Percentiles rank a stretch among this genome's conserved stretches.
These are phyloP conservation scores for Zanthoxylum bungeanum DNA, from an alignment of 345 rosid species.

Conservation along the genomic window DNA sequence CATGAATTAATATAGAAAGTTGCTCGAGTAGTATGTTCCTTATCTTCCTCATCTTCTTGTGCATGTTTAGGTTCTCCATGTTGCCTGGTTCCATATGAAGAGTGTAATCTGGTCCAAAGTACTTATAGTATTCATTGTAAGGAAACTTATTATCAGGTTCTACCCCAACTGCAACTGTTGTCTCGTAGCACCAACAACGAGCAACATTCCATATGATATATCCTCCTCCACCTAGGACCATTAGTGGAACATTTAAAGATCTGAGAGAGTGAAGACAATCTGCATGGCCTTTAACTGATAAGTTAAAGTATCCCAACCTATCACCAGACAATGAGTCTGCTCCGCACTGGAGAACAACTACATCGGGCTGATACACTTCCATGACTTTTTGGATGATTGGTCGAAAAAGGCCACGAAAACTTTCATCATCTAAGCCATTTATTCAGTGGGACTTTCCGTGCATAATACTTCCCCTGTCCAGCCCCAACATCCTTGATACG, in stretches of 20 bases:
- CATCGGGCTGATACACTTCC: constrained; percentile 98
- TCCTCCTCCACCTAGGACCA: constrained; percentile 99
- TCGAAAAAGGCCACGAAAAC: constrained; percentile 75
- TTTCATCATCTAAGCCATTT: constrained; percentile 88
- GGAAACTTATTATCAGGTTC: constrained; percentile 96
- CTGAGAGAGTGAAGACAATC: constrained; percentile 90
- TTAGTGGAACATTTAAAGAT: constrained; percentile 86
- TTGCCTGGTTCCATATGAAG: constrained; percentile 80
- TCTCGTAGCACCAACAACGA: constrained; percentile 99
- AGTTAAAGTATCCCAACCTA: constrained; percentile 90
- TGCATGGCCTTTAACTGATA: constrained; percentile 98
- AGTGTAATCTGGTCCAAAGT: constrained; percentile 93
- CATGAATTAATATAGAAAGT: constrained; percentile 50
- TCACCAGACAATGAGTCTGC: constrained; percentile 98
- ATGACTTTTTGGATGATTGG: constrained; percentile 87
- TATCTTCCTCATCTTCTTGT: constrained; percentile 81
- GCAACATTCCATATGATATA: constrained; percentile 97
- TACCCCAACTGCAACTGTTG: constrained; percentile 95
- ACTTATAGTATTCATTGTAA: constrained; percentile 88
- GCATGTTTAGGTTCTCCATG: constrained; percentile 79
- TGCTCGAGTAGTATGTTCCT: constrained; percentile 57
- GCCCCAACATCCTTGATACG: constrained; percentile 78
- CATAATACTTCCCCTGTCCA: constrained; percentile 71
- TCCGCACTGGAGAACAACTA: constrained; percentile 98
- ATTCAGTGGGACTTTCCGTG: constrained; percentile 89